These are phyloP conservation scores for Omphalea diandra DNA, from an alignment of 441 rosid species.

Conservation along the genomic window DNA sequence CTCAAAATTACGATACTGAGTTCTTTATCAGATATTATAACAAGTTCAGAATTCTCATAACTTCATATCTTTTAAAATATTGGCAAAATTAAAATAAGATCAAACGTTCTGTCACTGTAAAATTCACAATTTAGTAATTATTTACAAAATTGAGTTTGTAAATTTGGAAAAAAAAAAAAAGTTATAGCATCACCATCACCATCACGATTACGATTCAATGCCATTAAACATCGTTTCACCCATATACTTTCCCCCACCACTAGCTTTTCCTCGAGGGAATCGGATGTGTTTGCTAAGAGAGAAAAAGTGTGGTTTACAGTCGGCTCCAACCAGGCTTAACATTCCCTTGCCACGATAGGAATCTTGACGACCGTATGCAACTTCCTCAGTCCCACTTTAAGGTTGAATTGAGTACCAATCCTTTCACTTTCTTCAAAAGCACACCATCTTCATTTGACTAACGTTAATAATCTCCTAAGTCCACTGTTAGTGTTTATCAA, in stretches of 20 bases:
- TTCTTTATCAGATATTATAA: too few relatives aligned
- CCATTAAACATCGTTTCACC: background rate
- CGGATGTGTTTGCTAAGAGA: slow-evolving; percentile 1
- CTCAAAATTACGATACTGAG: too few relatives aligned
- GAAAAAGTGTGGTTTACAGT: background rate
- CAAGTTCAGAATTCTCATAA: too few relatives aligned
- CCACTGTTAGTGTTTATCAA: too few relatives aligned
- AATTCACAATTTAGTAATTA: too few relatives aligned
- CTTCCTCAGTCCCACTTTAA: background rate
- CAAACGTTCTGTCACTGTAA: too few relatives aligned
- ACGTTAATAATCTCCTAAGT: too few relatives aligned
- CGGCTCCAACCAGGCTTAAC: slow-evolving; percentile 20
- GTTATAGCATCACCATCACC: background rate
- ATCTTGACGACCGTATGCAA: background rate
- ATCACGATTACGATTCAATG: too few relatives aligned
- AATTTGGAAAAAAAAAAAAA: too few relatives aligned
- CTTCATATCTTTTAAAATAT: too few relatives aligned
- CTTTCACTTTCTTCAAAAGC: background rate
- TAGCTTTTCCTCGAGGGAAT: slow-evolving; percentile 10
- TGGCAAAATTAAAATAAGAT: background rate
- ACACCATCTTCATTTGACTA: slow-evolving; percentile 1
- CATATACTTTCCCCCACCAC: background rate
- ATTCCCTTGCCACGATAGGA: slow-evolving; percentile 16
- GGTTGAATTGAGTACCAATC: background rate
- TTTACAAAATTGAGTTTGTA: too few relatives aligned